Base-by-base conservation (phyloP, 495 filamentous ascomycete species). In the Tuber brumale region DNA sequence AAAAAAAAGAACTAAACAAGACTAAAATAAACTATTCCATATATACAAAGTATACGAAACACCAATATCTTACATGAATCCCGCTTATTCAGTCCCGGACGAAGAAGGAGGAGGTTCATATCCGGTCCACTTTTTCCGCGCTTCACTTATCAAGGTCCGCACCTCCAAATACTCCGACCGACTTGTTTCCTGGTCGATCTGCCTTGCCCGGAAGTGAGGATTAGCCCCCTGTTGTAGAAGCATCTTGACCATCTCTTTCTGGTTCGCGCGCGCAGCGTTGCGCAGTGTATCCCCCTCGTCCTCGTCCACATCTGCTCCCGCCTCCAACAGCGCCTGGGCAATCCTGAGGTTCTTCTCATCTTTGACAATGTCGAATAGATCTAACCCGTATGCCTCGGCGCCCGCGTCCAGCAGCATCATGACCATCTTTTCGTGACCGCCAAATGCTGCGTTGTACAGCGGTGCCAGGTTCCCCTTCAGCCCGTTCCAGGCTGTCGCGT, bases 241-340 rank as follows among this genome's bases (percentile, higher is more conserved):
- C 57, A 66, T 66, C 27, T 66, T 14, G 27, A 66, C 57, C 57
- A 66, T 66, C 31, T 31, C 57, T 35, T 35, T 66, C 27, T 66
- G 57, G 57, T 35, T 66, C 57, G 57, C 57, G 8, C 57, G 57
- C 12, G 57, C 57, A 35, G 27, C 57, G 31, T 66, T 66, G 57
- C 27, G 57, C 14, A 66, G 27, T 12, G 27, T 66, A 35, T 66
- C 27, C 1, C 57, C 57, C 3, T 35, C 57, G 57, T 66, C 57
- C 27, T 66, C 57, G 27, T 74, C 69, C 37, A 75, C n/a, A 37
- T 74, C 72, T 46, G 48, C 74, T 16, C 74, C 74, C 8, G 42
- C 35, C 21, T 71, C 61, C 18, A 71, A 46, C 46, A 71, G 73
- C 51, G 69, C 18, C 35, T n/a, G 48, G 19, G 41, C n/a, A 19